Conservation (phyloP, 1,139 yeast genomes). For the Taiozyma onychis region DNA sequence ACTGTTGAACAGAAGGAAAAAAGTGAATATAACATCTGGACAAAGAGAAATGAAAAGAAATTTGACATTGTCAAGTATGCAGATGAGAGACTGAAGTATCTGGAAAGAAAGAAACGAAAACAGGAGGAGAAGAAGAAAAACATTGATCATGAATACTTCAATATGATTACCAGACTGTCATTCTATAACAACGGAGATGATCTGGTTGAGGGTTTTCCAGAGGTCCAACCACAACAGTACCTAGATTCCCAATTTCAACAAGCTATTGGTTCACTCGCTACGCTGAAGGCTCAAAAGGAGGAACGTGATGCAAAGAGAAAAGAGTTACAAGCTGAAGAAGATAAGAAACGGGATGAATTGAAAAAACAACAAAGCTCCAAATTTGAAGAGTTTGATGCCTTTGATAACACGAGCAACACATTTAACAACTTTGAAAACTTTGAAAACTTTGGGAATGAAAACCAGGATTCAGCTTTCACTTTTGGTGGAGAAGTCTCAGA, state of each 20-base stretch:
- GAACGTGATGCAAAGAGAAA: slow-evolving; percentile 11
- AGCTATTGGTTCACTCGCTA: slow-evolving; percentile 13
- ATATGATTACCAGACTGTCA: slow-evolving; percentile 9
- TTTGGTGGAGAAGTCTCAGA: not conserved
- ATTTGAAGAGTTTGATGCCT: not conserved
- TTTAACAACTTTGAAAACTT: slow-evolving; percentile 3
- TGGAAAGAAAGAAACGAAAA: slow-evolving; percentile 26
- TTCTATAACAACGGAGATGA: slow-evolving; percentile 6
- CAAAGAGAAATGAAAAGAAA: slow-evolving; percentile 22
- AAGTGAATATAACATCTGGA: slow-evolving; percentile 8
- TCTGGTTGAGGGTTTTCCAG: not conserved
- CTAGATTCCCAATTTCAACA: slow-evolving; percentile 15
- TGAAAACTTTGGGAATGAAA: slow-evolving; percentile 1
- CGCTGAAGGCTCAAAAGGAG: slow-evolving; percentile 11
- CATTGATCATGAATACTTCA: slow-evolving; percentile 7
- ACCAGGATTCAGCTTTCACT: not conserved
- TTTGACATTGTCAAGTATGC: slow-evolving; percentile 58
- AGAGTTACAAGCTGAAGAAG: slow-evolving; percentile 10
- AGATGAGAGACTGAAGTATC: slow-evolving; percentile 34
- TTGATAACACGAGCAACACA: not conserved
- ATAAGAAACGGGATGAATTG: slow-evolving; percentile 8
- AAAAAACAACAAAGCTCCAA: not conserved
- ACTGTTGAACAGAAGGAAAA: slow-evolving; percentile 9
- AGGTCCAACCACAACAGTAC: slow-evolving; percentile 7
- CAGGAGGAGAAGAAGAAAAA: slow-evolving; percentile 26